Percentiles rank a stretch among this genome's conserved stretches.
Conservation (phyloP, 129 eudicot genomes). For the Apium graveolens region DNA sequence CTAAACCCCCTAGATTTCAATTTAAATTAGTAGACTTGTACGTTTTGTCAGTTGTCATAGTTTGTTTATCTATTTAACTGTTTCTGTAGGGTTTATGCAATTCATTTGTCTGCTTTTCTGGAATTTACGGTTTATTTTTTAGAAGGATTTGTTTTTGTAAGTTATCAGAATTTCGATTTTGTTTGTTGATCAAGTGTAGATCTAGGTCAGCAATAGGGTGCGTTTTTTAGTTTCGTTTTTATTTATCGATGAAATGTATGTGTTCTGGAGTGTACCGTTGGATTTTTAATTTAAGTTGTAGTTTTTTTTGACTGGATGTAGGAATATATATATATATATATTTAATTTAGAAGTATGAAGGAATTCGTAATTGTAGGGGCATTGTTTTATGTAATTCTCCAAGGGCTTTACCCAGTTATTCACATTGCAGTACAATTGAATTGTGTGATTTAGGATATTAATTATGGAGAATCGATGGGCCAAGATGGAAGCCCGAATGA, state of each 20-base stretch:
- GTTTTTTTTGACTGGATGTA: not conserved
- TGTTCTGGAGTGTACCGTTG: not conserved
- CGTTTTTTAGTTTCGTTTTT: not conserved
- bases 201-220: not conserved
- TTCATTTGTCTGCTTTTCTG: not conserved
- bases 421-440: not conserved
- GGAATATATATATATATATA: too few species aligned
- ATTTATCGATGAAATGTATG: not conserved
- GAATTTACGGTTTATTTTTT: not conserved
- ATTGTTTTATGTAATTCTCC: not conserved
- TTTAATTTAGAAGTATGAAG: not conserved
- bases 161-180: not conserved
- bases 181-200: not conserved
- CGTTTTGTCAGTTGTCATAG: not conserved
- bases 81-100: not conserved
- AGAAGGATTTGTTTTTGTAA: not conserved
- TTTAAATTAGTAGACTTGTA: not conserved
- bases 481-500: conserved; percentile 27
- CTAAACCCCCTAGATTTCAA: not conserved
- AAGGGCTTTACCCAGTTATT: not conserved
- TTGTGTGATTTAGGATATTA: conserved; percentile 2
- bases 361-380: not conserved
- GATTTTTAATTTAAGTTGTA: not conserved
- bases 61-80: not conserved
- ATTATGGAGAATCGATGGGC: conserved; percentile 59